phyloP scores from a whole-genome alignment of 345 rosid genomes.

The Triadica sebifera region DNA sequence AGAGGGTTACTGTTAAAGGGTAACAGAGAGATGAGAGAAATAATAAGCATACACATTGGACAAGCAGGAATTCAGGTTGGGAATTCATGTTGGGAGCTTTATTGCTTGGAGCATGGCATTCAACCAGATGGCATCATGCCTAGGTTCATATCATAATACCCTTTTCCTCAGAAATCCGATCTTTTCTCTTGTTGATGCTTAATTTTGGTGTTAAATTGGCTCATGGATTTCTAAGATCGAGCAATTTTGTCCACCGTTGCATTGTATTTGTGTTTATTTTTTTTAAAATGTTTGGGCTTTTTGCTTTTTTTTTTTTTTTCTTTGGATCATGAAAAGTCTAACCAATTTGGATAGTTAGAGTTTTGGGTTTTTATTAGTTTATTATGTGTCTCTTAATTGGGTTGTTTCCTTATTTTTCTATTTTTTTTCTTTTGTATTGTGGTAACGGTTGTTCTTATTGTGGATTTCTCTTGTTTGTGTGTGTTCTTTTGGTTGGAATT shows the following conservation, averaged over 20 bases:
- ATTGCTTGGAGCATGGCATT: conserved; percentile 34
- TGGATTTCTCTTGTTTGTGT: not conserved
- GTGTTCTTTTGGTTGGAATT: not conserved
- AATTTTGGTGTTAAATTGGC: not conserved
- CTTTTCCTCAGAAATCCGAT: not conserved
- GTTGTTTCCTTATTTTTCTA: not conserved
- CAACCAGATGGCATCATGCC: conserved; percentile 36
- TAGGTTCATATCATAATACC: conserved; percentile 12
- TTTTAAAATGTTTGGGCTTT: not conserved
- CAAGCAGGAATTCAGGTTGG: conserved; percentile 43
- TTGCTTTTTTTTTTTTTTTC: not conserved
- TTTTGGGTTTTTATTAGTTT: not conserved
- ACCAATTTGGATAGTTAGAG: not conserved
- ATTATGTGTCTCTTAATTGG: not conserved
- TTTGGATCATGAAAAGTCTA: not conserved
- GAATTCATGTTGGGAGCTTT: conserved; percentile 37
- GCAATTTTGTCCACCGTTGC: not conserved
- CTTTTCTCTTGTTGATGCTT: not conserved
- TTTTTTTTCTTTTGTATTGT: too few relatives aligned
- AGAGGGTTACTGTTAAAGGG: not conserved
- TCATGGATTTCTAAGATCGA: not conserved
- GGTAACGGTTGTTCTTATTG: not conserved
- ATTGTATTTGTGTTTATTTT: not conserved
- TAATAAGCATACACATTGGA: conserved; percentile 38
- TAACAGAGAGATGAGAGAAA: conserved; percentile 31